These are phyloP conservation scores for Fragilaria radians DNA, from an alignment of 108 stramenopile species.

Conservation along the genomic window DNA sequence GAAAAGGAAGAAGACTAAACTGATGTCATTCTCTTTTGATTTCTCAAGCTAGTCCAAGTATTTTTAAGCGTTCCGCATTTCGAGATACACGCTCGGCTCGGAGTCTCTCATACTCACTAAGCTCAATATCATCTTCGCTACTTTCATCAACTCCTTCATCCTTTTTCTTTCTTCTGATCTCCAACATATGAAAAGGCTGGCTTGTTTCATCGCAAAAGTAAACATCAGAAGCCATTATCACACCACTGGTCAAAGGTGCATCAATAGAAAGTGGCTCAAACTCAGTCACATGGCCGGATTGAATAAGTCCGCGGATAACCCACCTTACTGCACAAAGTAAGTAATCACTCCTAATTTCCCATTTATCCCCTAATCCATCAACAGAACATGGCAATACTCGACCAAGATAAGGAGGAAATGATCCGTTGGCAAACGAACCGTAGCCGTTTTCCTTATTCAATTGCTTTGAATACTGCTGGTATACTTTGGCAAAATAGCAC, in stretches of 20 bases:
- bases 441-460: constrained; percentile 17
- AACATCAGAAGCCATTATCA: constrained; percentile 46
- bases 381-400: constrained; percentile 38
- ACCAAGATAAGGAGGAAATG: constrained; percentile 83
- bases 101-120: constrained; percentile 84
- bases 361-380: constrained; percentile 20
- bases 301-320: constrained; percentile 75
- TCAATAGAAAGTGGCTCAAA: constrained; percentile 33
- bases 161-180: constrained; percentile 44
- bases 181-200: constrained; percentile 56
- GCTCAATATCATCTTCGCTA: constrained; percentile 63
- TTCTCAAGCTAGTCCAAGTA: constrained; percentile 69
- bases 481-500: constrained; percentile 52
- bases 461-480: constrained; percentile 26
- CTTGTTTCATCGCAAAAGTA: constrained; percentile 41
- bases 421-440: constrained; percentile 43
- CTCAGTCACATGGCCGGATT: constrained; percentile 68
- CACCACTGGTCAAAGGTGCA: constrained; percentile 37
- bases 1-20: no score
- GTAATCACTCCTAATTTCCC: constrained; percentile 76
- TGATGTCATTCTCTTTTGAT: no score
- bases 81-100: constrained; percentile 76
- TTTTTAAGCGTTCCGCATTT: constrained; percentile 78
- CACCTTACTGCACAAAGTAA: constrained; percentile 70
- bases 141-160: constrained; percentile 25